These are phyloP conservation scores for Tetrapyrgos nigripes DNA, from an alignment of 1,284 basidiomycete genomes.

Conservation along the genomic window DNA sequence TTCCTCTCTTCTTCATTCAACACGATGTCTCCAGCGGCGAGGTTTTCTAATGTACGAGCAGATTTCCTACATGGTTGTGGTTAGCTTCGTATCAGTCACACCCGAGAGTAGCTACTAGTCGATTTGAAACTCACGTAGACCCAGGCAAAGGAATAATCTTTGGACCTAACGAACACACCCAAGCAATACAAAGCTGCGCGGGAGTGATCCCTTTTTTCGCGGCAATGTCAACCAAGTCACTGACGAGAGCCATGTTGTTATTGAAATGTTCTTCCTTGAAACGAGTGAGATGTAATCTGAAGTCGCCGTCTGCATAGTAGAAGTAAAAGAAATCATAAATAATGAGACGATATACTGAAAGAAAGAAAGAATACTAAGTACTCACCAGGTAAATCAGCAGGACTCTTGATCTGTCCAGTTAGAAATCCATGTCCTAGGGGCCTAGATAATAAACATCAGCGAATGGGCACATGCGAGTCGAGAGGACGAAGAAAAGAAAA, in stretches of 20 bases:
- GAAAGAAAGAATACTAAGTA: conserved; percentile 5
- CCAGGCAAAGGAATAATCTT: conserved; percentile 63
- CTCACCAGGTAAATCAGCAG: conserved; percentile 51
- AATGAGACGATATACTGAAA: neutral
- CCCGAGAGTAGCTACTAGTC: neutral
- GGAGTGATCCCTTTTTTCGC: conserved; percentile 55
- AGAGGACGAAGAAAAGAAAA: neutral
- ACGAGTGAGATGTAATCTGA: conserved; percentile 27
- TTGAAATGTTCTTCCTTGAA: conserved; percentile 47
- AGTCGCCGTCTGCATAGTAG: conserved; percentile 28
- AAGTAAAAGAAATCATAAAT: neutral
- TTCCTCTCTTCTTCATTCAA: conserved; percentile 47
- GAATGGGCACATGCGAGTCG: no score
- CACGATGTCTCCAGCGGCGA: conserved; percentile 46
- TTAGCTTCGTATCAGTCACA: neutral
- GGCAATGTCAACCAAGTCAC: conserved; percentile 51
- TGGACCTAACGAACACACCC: conserved; percentile 54
- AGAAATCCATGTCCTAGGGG: conserved; percentile 68
- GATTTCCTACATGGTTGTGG: conserved; percentile 23
- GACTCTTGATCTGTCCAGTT: conserved; percentile 52
- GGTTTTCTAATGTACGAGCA: conserved; percentile 52
- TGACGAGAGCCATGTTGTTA: conserved; percentile 62
- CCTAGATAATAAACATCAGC: neutral
- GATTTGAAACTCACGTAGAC: conserved; percentile 45
- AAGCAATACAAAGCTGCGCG: conserved; percentile 68